Evolutionary conservation across 2,329 filamentous ascomycete genomes (phyloP).

Genomic region (Fusarium floridanum): DNA sequence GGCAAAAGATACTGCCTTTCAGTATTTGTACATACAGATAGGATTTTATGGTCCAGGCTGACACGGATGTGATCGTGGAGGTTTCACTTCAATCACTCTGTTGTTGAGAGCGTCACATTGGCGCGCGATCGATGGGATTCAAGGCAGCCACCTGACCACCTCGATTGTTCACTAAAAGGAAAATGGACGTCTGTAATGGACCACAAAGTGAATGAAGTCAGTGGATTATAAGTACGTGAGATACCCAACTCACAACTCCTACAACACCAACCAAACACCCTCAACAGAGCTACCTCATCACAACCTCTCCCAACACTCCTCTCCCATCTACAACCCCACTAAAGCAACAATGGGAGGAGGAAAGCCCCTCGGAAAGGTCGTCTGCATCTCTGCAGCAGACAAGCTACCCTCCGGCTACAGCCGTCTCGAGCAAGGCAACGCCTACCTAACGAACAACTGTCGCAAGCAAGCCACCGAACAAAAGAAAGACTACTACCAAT

Average conservation of each 20-base stretch:
- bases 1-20: neutral
- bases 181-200: neutral
- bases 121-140: neutral
- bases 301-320: no score
- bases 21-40: neutral
- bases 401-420: neutral
- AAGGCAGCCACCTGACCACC: neutral
- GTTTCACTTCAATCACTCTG: neutral
- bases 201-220: neutral
- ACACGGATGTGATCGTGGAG: neutral
- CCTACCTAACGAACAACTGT: conserved; percentile 4
- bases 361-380: neutral
- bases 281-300: neutral
- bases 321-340: neutral
- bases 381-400: neutral
- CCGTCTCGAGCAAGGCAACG: neutral
- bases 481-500: neutral
- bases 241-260: neutral
- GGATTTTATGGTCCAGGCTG: neutral
- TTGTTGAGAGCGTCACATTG: neutral
- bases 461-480: conserved; percentile 1
- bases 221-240: neutral
- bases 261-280: neutral
- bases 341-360: neutral
- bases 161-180: neutral